Evolutionary conservation across 2,329 filamentous ascomycete genomes (phyloP), one percentile per base, ranked within the genome.

Genomic region (Ophiocordyceps camponoti-floridani): DNA sequence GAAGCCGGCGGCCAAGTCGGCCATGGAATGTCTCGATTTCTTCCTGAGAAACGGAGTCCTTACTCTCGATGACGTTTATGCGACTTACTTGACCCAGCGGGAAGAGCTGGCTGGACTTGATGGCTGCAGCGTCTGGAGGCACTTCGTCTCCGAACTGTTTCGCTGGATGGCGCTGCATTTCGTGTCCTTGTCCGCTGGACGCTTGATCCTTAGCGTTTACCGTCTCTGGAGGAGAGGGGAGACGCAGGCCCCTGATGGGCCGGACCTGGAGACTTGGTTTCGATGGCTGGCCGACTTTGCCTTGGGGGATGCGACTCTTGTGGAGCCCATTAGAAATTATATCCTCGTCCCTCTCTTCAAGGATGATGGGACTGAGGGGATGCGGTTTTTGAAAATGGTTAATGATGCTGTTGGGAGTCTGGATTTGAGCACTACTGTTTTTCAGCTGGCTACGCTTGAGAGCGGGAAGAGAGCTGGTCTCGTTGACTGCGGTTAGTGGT

Each of bases 391-490:
- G n/a, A 61, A 69, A 41, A 62, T 66, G 18, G 64, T 82, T 46
- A 78, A 70, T n/a, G 61, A 67, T 45, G 67, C 61, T 48, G 65
- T 66, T 38, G 62, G 62, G 41, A 63, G 57, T 31, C 59, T 64
- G 44, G 65, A 68, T 18, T 58, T 74, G 26, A 67, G 75, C 44
- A 61, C 67, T 44, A 70, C 74, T 0, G 64, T 78, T 40, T 60
- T 85, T 10, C 74, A 78, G 50, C 67, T 86, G 40, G 71, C 79
- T 41, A 72, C 78, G n/a, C 64, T 86, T 40, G 79, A 84, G 50
- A 71, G 77, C 14, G 82, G 78, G 13, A 85, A 84, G 59, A 82
- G 81, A 54, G 64, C 72, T 35, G 80, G 80, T 1, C 61, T 84
- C 16, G 75, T 85, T 2, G 77, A 80, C 47, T 81, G 84, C 52